phyloP scores from a whole-genome alignment of 148 eudicot genomes.

The Limonium bicolor region DNA sequence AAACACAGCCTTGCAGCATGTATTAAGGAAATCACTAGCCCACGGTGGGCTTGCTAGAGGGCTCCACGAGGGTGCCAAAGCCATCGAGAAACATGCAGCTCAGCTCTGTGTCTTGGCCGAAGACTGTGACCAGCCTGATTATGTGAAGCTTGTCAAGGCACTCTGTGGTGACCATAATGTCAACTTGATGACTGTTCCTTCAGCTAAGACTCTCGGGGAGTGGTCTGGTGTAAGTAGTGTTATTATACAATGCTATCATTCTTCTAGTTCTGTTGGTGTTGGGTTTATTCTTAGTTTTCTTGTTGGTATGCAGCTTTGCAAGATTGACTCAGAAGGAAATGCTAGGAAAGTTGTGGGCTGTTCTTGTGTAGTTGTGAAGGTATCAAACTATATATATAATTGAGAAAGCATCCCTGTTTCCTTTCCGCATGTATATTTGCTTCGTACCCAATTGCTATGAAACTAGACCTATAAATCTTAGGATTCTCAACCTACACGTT shows the following conservation, averaged over 20 bases:
- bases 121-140: conserved; percentile 5
- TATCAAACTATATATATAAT: no score
- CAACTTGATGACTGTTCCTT: conserved; percentile 19
- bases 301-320: conserved; percentile 13
- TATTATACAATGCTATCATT: no score
- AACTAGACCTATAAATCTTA: no score
- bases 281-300: no score
- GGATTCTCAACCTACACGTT: no score
- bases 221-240: conserved; percentile 31
- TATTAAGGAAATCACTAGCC: conserved; percentile 7
- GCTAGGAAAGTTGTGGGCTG: conserved; percentile 7
- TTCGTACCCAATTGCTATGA: no score
- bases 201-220: conserved; percentile 31
- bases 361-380: conserved; percentile 23
- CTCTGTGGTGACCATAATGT: conserved; percentile 30
- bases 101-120: conserved; percentile 4
- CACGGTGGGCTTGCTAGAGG: conserved; percentile 24
- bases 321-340: conserved; percentile 5
- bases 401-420: no score
- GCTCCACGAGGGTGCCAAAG: conserved; percentile 30
- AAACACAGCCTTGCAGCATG: background rate
- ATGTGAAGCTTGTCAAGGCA: conserved; percentile 3
- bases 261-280: no score
- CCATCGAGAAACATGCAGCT: conserved; percentile 4
- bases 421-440: no score